Evolutionary conservation across 2,329 filamentous ascomycete species (phyloP), one percentile per base, ranked within the genome.

Genomic region (Pseudogymnoascus pannorum): DNA sequence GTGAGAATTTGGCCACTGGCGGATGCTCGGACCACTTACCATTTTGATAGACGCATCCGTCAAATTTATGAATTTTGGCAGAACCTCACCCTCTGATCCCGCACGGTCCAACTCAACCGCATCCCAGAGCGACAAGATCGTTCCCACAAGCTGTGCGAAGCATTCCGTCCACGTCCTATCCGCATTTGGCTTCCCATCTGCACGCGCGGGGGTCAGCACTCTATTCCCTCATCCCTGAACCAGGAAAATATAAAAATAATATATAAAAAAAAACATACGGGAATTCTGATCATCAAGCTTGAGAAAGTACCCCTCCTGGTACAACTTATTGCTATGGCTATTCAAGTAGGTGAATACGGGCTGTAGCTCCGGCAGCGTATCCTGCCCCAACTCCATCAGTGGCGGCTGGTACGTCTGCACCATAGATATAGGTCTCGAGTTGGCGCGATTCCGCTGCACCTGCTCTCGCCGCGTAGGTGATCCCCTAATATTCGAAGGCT

Each of bases 1-100:
- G 64, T 71, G 58, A 70, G 63, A 16, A 20, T 14, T 20, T 12
- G 16, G 14, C 16, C 2, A 7, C 9, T 20, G 60, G 57, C 16
- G 48, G 59, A 24, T 31, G 66, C 20, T 42, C 38, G 38, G 38
- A 48, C n/a, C 29, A 66, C 75, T 67, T 81, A 97, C 94, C 92
- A 97, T 97, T 75, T 96, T 96, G 68, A 99, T 92, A 0, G 94
- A 96, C 18, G 94, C 94, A 80, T 99, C 94, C 5, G 94, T 96
- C 63, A 99, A 77, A 71, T 99, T 99, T 74, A 99, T 92, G 73
- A 97, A 99, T 58, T 90, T 94, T 31, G 92, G 91, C 42, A 93
- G 78, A 57, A 96, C 89, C 71, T 96, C 90, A 66, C 87, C 89
- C 69, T 94, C 86, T 68, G 91, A 87, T 35, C 90, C 91, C 11